Base-by-base conservation (phyloP, 805 yeast species). In the Schwanniomyces yamadae region DNA sequence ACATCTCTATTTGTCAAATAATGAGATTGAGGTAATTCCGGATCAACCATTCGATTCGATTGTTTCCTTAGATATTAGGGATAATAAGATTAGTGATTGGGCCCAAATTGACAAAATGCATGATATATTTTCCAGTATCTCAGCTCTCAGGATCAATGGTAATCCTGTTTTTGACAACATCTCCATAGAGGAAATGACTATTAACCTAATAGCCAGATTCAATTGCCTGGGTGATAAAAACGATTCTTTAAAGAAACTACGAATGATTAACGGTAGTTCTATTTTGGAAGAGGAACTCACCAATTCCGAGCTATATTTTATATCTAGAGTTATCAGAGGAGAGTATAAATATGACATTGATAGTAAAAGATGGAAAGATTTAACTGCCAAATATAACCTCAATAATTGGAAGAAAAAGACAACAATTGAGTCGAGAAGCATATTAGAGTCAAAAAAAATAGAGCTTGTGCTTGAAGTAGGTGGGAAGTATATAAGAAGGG, bases 221-320 rank as follows among this genome's bases (percentile, higher is more conserved):
- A 41, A 36, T 5, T 61, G 64, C 36, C 35, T 34, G 11, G 38
- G 29, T 20, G 10, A 28, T 1, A 20, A 23, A 5, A 6, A 15
- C n/a, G 14, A 24, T 31, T 9, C 17, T 10, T 26, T 23, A 64
- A 58, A 61, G 1, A 35, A 42, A 0, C 28, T 82, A 2, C 25
- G 31, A 1, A 59, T 56, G 16, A 57, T 88, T 10, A 80, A 89
- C 49, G 95, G 95, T 1, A 69, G 79, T 0, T 33, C 23, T 0
- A 59, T 86, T 6, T 50, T 62, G 3, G 37, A 29, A 0, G 67
- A 58, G 2, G 84, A 80, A 32, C 65, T 88, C 12, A 45, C 40
- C 5, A 84, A 81, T 44, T 82, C 85, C 1, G 95, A 88, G 53
- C 52, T 84, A 4, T 86, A 74, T 50, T 79, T 84, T 41, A 61